Evolutionary conservation across 2,329 filamentous ascomycete species (phyloP).

Genomic region (Aspergillus proliferans): DNA sequence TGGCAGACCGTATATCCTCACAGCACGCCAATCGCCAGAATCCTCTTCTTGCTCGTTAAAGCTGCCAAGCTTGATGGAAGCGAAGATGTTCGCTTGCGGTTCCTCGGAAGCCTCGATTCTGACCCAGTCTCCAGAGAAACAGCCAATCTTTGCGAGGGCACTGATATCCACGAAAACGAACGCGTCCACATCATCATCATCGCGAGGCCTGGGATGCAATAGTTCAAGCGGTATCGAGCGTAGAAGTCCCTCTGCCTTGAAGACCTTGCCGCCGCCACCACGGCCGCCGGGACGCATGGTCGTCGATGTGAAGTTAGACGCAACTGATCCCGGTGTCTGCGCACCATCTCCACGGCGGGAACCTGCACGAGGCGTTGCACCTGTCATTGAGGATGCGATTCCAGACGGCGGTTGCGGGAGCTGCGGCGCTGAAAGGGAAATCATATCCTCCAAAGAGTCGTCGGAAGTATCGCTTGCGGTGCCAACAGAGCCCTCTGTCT

Average conservation of each 20-base stretch:
- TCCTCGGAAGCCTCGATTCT: slow-evolving; percentile 72
- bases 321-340: slow-evolving; percentile 78
- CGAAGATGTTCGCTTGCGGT: slow-evolving; percentile 50
- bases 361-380: slow-evolving; percentile 71
- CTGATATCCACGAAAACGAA: slow-evolving; percentile 86
- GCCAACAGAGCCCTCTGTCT: slow-evolving; percentile 46
- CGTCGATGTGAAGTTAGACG: slow-evolving; percentile 78
- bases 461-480: slow-evolving; percentile 75
- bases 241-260: slow-evolving; percentile 74
- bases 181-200: slow-evolving; percentile 80
- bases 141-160: slow-evolving; percentile 80
- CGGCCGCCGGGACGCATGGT: slow-evolving; percentile 69
- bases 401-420: slow-evolving; percentile 72
- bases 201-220: slow-evolving; percentile 73
- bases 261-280: slow-evolving; percentile 67
- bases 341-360: slow-evolving; percentile 67
- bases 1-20: slow-evolving; percentile 81
- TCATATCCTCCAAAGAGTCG: slow-evolving; percentile 88
- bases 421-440: slow-evolving; percentile 74
- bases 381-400: slow-evolving; percentile 69
- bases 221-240: slow-evolving; percentile 67
- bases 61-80: slow-evolving; percentile 58
- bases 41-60: slow-evolving; percentile 45
- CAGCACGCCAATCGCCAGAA: slow-evolving; percentile 72
- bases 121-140: slow-evolving; percentile 97